Evolutionary conservation across 2,329 filamentous ascomycete genomes (phyloP), one percentile per base, ranked within the genome.

Genomic region (Ilyonectria destructans): DNA sequence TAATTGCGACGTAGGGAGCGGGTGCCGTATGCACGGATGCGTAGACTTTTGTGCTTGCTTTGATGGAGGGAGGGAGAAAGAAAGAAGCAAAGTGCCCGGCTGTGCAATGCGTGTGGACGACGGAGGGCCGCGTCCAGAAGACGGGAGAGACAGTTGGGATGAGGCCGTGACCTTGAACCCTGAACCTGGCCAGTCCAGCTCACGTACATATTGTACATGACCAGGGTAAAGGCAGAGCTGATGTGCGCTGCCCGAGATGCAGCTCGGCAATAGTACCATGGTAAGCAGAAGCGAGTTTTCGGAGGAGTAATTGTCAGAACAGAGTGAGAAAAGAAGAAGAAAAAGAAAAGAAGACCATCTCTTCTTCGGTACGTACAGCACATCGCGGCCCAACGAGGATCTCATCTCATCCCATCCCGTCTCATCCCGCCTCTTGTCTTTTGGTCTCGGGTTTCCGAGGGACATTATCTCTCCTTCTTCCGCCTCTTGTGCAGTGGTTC

Each of bases 121-220:
- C 59, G 19, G 40, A 43, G 59, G 26, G 23, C 35, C 35, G 45
- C 55, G 49, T 23, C 29, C 29, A 13, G 52, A 19, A 33, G 43
- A 59, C 29, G 26, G 58, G 8, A 37, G 40, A 35, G 48, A 46
- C 8, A 31, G 43, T 65, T 35, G 51, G 64, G 67, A 68, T 69
- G 43, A 67, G 46, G 56, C 59, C 64, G 58, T 55, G 31, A n/a
- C 45, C 45, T 9, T 33, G 67, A 29, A 62, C 64, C 66, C 55
- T 74, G 71, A 71, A 64, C 73, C 71, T 26, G 26, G 26, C 26
- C 35, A 43, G 68, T 55, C 23, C 29, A 52, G 48, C 62, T 67
- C 60, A 65, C 29, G 60, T 65, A 40, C 61, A 48, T 51, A 63
- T 37, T 52, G 23, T 37, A 51, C 26, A 60, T 40, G 65, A 35